Percentiles rank a stretch among this genome's conserved stretches.
Conservation (phyloP, 2,329 filamentous ascomycete species). For the Coleophoma cylindrospora region DNA sequence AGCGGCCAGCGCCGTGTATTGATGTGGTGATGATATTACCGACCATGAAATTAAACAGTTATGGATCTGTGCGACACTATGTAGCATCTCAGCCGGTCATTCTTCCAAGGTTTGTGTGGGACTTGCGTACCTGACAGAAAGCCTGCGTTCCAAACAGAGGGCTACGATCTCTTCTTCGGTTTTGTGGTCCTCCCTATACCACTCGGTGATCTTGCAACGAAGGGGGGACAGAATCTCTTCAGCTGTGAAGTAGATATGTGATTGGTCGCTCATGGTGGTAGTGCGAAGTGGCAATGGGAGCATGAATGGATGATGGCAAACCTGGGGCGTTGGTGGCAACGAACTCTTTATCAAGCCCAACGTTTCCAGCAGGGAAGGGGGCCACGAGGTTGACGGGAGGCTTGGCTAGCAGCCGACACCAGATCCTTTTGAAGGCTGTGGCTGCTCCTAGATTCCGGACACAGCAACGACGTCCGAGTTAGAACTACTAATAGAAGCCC, state of each 20-base stretch:
- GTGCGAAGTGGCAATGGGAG: background rate
- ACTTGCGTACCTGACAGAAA: constrained; percentile 14
- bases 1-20: background rate
- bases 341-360: background rate
- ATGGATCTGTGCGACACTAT: constrained; percentile 14
- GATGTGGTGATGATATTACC: constrained; percentile 2
- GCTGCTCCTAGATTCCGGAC: too few species aligned
- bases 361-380: too few species aligned
- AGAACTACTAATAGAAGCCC: too few species aligned
- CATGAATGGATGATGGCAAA: background rate
- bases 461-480: too few species aligned
- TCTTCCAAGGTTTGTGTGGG: background rate
- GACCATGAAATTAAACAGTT: constrained; percentile 13
- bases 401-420: too few species aligned
- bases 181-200: constrained; percentile 15
- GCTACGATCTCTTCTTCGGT: constrained; percentile 15
- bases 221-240: constrained; percentile 17
- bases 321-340: background rate
- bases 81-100: constrained; percentile 2
- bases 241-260: constrained; percentile 10
- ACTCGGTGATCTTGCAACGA: constrained; percentile 13
- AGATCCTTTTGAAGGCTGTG: too few species aligned
- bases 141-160: constrained; percentile 7
- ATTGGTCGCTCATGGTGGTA: background rate
- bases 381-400: too few species aligned